These are phyloP conservation scores for Millerago galiae DNA, from an alignment of 805 yeast genomes.

Conservation along the genomic window DNA sequence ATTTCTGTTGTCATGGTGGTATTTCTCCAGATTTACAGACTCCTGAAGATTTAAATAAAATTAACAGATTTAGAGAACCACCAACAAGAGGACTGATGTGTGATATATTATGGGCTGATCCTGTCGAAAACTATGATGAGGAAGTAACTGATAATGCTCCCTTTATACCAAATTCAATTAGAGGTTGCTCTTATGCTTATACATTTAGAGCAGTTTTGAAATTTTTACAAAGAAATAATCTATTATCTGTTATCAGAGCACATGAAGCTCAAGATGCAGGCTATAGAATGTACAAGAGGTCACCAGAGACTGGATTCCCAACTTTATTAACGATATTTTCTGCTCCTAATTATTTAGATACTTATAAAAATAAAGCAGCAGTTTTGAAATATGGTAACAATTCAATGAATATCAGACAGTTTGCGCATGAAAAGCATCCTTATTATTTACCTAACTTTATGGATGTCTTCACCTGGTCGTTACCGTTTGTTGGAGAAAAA, in stretches of 20 bases:
- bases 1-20: conserved; percentile 96
- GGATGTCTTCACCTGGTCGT: conserved; percentile 97
- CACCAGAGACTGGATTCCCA: conserved; percentile 82
- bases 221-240: conserved; percentile 70
- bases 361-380: conserved; percentile 92
- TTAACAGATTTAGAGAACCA: conserved; percentile 85
- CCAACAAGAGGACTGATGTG: conserved; percentile 93
- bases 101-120: conserved; percentile 95
- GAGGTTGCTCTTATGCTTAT: conserved; percentile 92
- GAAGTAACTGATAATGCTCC: conserved; percentile 39
- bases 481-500: conserved; percentile 96
- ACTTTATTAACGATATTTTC: conserved; percentile 85
- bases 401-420: conserved; percentile 92
- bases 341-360: conserved; percentile 92
- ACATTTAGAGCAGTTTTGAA: conserved; percentile 71
- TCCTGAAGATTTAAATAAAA: conserved; percentile 57
- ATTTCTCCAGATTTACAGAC: conserved; percentile 76
- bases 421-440: conserved; percentile 90
- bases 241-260: conserved; percentile 84
- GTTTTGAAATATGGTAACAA: conserved; percentile 85
- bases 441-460: conserved; percentile 94
- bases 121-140: conserved; percentile 80
- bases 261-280: conserved; percentile 99
- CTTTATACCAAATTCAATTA: conserved; percentile 61
- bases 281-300: conserved; percentile 86